Conservation (phyloP, 306 rosid species). For the Senna siamea region DNA sequence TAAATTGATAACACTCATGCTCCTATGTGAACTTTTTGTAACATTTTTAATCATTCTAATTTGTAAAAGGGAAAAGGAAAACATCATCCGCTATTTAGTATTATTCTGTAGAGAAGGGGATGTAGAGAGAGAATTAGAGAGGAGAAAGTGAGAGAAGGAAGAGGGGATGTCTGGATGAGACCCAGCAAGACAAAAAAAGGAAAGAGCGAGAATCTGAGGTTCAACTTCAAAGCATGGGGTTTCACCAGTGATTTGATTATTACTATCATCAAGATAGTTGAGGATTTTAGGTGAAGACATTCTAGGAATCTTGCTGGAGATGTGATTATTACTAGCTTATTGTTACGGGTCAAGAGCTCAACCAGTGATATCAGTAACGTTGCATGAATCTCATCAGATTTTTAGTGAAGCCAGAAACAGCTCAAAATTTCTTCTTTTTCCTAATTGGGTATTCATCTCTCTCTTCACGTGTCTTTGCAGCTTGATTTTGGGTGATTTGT, state of each 20-base stretch:
- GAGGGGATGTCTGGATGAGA: neutral
- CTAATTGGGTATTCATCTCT: neutral
- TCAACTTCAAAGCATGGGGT: neutral
- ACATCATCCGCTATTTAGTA: neutral
- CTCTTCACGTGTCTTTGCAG: neutral
- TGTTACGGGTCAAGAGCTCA: neutral
- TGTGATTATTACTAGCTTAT: neutral
- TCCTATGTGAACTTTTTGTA: neutral
- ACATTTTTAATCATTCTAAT: neutral
- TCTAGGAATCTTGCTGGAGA: neutral
- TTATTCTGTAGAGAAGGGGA: no score
- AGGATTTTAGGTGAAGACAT: neutral
- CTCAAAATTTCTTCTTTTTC: neutral
- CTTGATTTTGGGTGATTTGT: no score
- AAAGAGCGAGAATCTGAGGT: neutral
- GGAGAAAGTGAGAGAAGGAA: neutral
- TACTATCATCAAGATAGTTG: neutral
- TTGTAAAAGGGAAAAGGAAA: neutral
- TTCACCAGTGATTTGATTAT: neutral
- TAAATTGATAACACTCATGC: neutral
- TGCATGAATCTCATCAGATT: no score
- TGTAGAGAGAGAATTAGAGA: neutral
- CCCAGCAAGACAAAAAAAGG: neutral
- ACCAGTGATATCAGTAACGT: no score
- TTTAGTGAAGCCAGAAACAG: neutral